Evolutionary conservation across 1,284 basidiomycete species (phyloP), one percentile per base, ranked within the genome.

Genomic region (Cryptococcus sp.): DNA sequence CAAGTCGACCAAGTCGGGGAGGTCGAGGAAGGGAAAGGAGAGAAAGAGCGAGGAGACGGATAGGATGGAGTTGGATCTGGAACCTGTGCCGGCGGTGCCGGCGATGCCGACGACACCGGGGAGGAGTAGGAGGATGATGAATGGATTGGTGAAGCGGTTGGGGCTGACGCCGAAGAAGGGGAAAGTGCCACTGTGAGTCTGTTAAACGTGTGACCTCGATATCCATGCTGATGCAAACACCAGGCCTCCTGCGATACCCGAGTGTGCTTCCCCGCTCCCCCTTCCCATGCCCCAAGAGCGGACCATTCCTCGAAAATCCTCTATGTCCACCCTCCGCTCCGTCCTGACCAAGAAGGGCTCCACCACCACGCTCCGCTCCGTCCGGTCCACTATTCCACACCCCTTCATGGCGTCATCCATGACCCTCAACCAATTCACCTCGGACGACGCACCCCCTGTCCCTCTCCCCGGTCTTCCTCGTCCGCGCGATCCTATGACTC

Each of bases 131-230:
- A 51, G 65, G 46, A 59, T 67, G 54, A 60, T 70, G 54, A 60
- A 64, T 40, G 67, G 64, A 20, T 45, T 69, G 21, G 68, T 60
- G 9, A 65, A 54, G 52, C 43, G 64, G 18, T 52, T 69, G 13
- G 65, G 70, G 2, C 58, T 71, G 55, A 69, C 68, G 4, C 68
- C 68, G 18, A 69, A 64, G 60, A 68, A 69, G 57, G 50, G 33
- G 8, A 46, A 50, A 23, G 48, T 58, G 50, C 47, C 52, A 40
- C n/a, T 24, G 61, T 62, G 35, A 50, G 57, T 52, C 24, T 39
- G 40, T 12, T 46, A 18, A 8, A 8, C 39, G 23, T 6, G 47
- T 39, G n/a, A 28, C 11, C 28, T 8, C 18, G 18, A n/a, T 33
- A 23, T 53, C 24, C 13, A 52, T 20, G 33, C 16, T 23, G 24